Evolutionary conservation across 768 basidiomycete species (phyloP).

Genomic region (Boletus vermiculosoides): DNA sequence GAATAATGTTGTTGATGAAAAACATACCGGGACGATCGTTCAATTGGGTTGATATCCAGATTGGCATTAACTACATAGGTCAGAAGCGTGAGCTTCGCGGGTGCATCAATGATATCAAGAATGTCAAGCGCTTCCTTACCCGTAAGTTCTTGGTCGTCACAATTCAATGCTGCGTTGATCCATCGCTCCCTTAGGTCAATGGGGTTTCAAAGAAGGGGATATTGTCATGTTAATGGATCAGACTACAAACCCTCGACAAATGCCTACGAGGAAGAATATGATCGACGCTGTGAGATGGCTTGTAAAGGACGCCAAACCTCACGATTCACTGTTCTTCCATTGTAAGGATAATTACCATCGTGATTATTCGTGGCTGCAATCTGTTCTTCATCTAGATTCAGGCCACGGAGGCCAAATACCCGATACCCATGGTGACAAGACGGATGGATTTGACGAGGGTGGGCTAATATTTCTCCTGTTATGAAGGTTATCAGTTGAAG

Average conservation of each 20-base stretch:
- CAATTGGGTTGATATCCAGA: slow-evolving; percentile 38
- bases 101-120: slow-evolving; percentile 79
- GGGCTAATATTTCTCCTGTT: background rate
- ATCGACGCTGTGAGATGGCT: slow-evolving; percentile 64
- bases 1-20: background rate
- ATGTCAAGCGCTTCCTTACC: slow-evolving; percentile 66
- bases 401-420: slow-evolving; percentile 93
- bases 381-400: slow-evolving; percentile 54
- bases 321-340: slow-evolving; percentile 80
- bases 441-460: slow-evolving; percentile 81
- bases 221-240: slow-evolving; percentile 59
- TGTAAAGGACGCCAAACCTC: slow-evolving; percentile 60
- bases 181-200: slow-evolving; percentile 33
- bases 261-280: slow-evolving; percentile 55
- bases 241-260: slow-evolving; percentile 38
- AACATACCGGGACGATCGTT: background rate
- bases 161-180: background rate
- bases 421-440: slow-evolving; percentile 76
- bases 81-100: slow-evolving; percentile 63
- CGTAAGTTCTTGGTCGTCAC: slow-evolving; percentile 36
- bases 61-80: slow-evolving; percentile 78
- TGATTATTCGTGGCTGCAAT: background rate
- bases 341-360: slow-evolving; percentile 34
- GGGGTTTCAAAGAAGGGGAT: slow-evolving; percentile 50
- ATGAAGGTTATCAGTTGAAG: background rate